Evolutionary conservation across 176 grass and related monocot species (phyloP).

Genomic region (Eleusine indica): DNA sequence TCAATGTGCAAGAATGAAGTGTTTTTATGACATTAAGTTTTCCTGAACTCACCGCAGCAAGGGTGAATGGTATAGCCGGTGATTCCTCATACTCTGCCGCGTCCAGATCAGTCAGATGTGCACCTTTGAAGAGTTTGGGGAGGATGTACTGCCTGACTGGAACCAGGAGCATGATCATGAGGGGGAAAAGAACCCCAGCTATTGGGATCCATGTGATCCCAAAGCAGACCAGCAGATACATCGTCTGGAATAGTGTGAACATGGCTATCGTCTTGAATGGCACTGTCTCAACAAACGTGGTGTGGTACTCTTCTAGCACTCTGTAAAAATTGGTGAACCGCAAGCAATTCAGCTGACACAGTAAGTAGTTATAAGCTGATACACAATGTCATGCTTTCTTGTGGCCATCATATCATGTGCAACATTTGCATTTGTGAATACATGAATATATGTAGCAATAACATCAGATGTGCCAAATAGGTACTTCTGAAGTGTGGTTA

Average conservation of each 20-base stretch:
- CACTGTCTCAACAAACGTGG: constrained; percentile 92
- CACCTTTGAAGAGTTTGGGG: constrained; percentile 98
- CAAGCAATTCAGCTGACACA: constrained; percentile 9
- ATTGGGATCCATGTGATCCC: constrained; percentile 99
- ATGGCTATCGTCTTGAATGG: constrained; percentile 92
- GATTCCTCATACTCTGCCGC: constrained; percentile 92
- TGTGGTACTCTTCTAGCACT: constrained; percentile 93
- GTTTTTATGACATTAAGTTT: not conserved
- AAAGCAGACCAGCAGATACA: constrained; percentile 83
- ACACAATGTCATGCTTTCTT: constrained; percentile 10
- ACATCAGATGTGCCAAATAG: not conserved
- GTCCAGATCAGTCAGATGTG: constrained; percentile 86
- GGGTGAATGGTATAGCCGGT: constrained; percentile 76
- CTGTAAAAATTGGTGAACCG: constrained; percentile 49
- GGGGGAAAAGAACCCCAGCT: constrained; percentile 94
- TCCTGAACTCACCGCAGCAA: constrained; percentile 56
- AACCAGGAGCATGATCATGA: constrained; percentile 98
- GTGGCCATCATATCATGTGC: not conserved
- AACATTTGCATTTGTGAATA: not conserved
- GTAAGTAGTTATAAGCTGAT: not conserved
- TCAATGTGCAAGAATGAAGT: not conserved
- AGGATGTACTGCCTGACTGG: constrained; percentile 95
- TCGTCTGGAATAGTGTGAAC: constrained; percentile 93
- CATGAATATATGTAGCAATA: constrained; percentile 3
- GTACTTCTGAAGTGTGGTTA: constrained; percentile 7